A percentile compares a stretch with the other conserved stretches of the same genome.
These are phyloP conservation scores for Verbena officinalis DNA, from an alignment of 257 asterid species.

Conservation along the genomic window DNA sequence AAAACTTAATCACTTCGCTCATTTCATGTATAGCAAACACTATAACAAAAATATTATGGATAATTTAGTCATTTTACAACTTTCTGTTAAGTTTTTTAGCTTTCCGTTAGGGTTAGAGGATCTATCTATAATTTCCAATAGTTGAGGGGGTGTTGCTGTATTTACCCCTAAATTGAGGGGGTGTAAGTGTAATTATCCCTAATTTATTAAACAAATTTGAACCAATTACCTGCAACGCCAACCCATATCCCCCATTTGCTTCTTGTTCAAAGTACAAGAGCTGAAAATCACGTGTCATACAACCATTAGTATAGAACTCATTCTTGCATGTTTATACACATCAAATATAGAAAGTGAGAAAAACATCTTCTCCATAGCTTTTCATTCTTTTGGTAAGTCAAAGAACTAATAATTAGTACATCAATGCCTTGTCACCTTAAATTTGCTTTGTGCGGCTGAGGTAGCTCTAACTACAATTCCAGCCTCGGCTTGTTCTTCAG, in stretches of 20 bases:
- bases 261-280: conserved; percentile 77
- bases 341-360: conserved; percentile 9
- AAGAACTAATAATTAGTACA: not conserved
- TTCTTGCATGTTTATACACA: not conserved
- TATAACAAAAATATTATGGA: too few species aligned
- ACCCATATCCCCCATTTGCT: conserved; percentile 73
- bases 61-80: too few species aligned
- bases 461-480: conserved; percentile 94
- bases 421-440: conserved; percentile 56
- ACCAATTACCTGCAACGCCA: conserved; percentile 74
- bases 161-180: too few species aligned
- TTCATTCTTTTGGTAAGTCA: not conserved
- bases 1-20: too few species aligned
- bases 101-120: too few species aligned
- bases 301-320: conserved; percentile 27
- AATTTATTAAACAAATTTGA: conserved; percentile 13
- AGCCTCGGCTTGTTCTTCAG: conserved; percentile 88
- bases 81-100: too few species aligned
- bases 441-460: conserved; percentile 97
- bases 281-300: conserved; percentile 28
- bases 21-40: too few species aligned
- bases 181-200: too few species aligned
- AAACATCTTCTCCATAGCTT: not conserved
- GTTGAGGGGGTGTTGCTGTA: too few species aligned
- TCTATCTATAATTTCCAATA: too few species aligned